Evolutionary conservation across 768 basidiomycete species (phyloP).

Genomic region (Suillus clintonianus): DNA sequence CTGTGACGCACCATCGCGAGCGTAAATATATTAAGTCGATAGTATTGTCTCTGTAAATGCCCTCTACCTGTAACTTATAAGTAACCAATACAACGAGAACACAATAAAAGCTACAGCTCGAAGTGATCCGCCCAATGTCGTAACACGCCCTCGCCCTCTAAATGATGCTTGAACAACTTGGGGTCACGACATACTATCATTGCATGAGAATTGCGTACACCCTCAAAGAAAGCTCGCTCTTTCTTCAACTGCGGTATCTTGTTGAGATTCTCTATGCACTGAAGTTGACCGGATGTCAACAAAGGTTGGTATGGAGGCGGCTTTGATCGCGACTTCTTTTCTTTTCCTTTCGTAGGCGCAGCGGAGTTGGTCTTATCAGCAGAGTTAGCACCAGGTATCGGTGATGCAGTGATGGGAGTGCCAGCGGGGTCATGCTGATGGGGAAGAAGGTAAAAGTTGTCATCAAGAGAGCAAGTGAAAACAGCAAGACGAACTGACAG

Average conservation of each 20-base stretch:
- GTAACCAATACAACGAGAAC: background rate
- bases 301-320: slow-evolving; percentile 39
- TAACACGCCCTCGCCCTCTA: slow-evolving; percentile 63
- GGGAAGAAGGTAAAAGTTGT: too few species aligned
- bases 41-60: background rate
- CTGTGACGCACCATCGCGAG: background rate
- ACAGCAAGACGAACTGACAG: too few species aligned
- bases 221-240: slow-evolving; percentile 63
- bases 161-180: slow-evolving; percentile 57
- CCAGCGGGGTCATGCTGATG: slow-evolving; percentile 42
- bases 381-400: background rate
- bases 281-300: slow-evolving; percentile 57
- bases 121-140: slow-evolving; percentile 74
- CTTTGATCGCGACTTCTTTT: slow-evolving; percentile 7
- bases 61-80: background rate
- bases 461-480: too few species aligned
- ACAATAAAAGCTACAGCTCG: slow-evolving; percentile 33
- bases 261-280: slow-evolving; percentile 63
- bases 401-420: slow-evolving; percentile 18
- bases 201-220: slow-evolving; percentile 66
- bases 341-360: slow-evolving; percentile 1
- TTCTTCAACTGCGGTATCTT: slow-evolving; percentile 69
- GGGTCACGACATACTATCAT: slow-evolving; percentile 71
- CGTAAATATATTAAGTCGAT: background rate
- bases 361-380: background rate